A percentile compares a stretch with the other conserved stretches of the same genome.
phyloP scores from a whole-genome alignment of 352 stramenopile species.

The Phytophthora colocasiae region DNA sequence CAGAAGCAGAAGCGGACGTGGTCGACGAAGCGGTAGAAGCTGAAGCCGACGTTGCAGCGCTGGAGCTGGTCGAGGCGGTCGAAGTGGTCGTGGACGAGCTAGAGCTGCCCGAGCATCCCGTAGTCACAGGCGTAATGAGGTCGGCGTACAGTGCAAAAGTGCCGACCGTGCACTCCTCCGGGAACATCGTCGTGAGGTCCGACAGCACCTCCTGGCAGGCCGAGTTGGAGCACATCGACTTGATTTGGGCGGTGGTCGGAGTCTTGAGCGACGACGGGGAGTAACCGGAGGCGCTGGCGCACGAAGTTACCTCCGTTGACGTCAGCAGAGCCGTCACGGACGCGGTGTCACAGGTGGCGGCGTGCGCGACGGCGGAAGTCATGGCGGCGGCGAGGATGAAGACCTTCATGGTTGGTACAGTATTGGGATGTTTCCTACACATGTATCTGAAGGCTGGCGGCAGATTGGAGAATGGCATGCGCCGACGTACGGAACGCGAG shows the following conservation, averaged over 20 bases:
- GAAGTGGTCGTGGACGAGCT: conserved; percentile 19
- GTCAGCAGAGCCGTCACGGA: conserved; percentile 29
- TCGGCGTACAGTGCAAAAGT: conserved; percentile 36
- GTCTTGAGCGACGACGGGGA: conserved; percentile 29
- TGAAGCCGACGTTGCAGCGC: conserved; percentile 8
- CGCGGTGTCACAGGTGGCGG: conserved; percentile 32
- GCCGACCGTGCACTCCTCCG: conserved; percentile 44
- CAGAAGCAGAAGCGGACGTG: conserved; percentile 19
- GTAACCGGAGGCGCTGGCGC: conserved; percentile 43
- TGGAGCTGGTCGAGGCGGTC: conserved; percentile 16
- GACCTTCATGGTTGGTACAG: conserved; percentile 35
- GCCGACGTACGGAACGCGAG: conserved; percentile 14
- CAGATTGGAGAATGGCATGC: conserved; percentile 29
- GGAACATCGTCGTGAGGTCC: conserved; percentile 28
- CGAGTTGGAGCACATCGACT: conserved; percentile 37
- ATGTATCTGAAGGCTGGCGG: conserved; percentile 25
- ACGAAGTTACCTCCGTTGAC: conserved; percentile 23
- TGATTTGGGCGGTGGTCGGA: conserved; percentile 27
- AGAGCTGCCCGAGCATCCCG: conserved; percentile 32
- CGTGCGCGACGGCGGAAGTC: conserved; percentile 22
- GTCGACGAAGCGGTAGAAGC: conserved; percentile 10
- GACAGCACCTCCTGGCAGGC: conserved; percentile 43
- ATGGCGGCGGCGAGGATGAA: conserved; percentile 32
- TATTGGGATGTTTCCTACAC: neutral
- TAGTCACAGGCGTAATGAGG: conserved; percentile 41